Percentiles rank a stretch among this genome's conserved stretches.
phyloP scores from a whole-genome alignment of 768 basidiomycete genomes.

The Sistotremastrum niveocremeum region DNA sequence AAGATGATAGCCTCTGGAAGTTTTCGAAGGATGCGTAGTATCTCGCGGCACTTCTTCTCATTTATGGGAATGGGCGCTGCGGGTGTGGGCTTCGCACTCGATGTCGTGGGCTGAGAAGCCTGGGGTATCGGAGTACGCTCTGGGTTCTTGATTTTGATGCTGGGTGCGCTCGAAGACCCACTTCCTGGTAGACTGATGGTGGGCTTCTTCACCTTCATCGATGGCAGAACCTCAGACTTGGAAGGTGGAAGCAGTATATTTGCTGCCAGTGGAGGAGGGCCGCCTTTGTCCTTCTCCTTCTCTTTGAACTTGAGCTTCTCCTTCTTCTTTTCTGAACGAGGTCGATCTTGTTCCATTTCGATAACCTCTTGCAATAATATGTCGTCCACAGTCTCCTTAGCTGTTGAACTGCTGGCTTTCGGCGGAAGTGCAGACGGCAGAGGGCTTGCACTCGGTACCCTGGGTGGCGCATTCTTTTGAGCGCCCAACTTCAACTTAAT shows the following conservation, averaged over 20 bases:
- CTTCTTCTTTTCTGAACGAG: conserved; percentile 3
- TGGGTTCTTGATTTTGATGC: background rate
- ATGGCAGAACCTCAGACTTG: conserved; percentile 9
- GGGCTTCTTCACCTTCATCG: conserved; percentile 4
- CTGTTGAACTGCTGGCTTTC: conserved; percentile 9
- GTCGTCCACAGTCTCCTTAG: background rate
- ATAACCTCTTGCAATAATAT: conserved; percentile 15
- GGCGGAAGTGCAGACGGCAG: conserved; percentile 18
- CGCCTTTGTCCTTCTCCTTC: conserved; percentile 8
- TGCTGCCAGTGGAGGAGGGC: conserved; percentile 7
- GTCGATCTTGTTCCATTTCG: conserved; percentile 7
- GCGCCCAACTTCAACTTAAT: conserved; percentile 11
- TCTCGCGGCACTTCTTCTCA: conserved; percentile 70
- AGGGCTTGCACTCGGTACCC: conserved; percentile 29
- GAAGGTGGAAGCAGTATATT: conserved; percentile 9
- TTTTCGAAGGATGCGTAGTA: conserved; percentile 46
- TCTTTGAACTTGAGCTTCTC: conserved; percentile 11
- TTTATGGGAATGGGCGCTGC: conserved; percentile 41
- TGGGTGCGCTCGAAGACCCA: background rate
- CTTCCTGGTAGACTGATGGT: background rate
- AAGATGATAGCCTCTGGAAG: conserved; percentile 64
- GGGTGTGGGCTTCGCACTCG: conserved; percentile 13
- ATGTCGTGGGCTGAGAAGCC: background rate
- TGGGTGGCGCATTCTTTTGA: conserved; percentile 28
- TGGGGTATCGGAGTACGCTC: background rate